Evolutionary conservation across 192 early-diverging fungal species (phyloP), one percentile per base, ranked within the genome.

Genomic region (Linnemannia elongata): DNA sequence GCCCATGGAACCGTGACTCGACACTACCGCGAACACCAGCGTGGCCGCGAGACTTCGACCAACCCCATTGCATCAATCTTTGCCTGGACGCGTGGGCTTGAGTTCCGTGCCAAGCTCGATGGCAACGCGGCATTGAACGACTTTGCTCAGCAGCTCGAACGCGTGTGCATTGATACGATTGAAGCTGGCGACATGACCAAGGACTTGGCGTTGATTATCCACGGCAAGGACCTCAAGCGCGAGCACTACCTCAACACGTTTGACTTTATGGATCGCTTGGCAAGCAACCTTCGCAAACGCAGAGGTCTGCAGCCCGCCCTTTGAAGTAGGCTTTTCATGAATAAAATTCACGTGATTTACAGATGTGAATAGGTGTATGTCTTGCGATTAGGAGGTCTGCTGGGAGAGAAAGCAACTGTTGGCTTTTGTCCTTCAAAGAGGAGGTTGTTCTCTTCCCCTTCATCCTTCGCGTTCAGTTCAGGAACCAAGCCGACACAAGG

Each of bases 61-160:
- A 99, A 99, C 94, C 96, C 98, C 0, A 96, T 99, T 72, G 98
- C 98, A 35, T 96, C 95, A 42, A 99, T 99, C 89, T 99, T 97
- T 88, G 98, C 98, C 57, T 97, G 96, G 96, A 94, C 97, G 55
- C 96, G 97, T 60, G 98, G 98, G 72, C 92, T 99, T 52, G 95
- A 93, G 42, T 98, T 99, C 89, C 96, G 98, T 70, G 97, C 97
- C 81, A 97, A 96, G 93, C 91, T 99, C 35, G 98, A 99, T 83
- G 89, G 93, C 57, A 96, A 97, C 87, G 87, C 89, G 15, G 94
- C 94, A 47, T 91, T 99, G 47, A 85, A 88, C 54, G 80, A 88
- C 39, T 99, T 97, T 92, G 92, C 94, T 60, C 80, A 91, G 47
- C 94, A 95, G 76, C 92, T 99, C 42, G 98, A 99, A 88, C 75